Conservation (phyloP, 2,329 filamentous ascomycete genomes). For the Sclerotinia trifoliorum region DNA sequence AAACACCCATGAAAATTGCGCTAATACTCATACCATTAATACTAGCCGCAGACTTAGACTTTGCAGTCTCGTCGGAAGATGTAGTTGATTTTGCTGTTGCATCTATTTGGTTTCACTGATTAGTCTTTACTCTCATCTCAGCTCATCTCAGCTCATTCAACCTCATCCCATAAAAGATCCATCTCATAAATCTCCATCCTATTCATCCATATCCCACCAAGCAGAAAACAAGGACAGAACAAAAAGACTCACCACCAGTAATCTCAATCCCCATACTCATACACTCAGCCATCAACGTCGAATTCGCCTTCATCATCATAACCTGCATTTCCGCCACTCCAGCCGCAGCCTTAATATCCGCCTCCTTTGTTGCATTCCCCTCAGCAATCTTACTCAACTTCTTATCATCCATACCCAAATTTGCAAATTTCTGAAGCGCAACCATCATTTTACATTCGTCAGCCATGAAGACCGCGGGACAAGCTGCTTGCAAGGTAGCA, state of each 20-base stretch:
- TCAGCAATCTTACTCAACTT: constrained; percentile 40
- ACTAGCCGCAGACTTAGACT: neutral
- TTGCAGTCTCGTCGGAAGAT: neutral
- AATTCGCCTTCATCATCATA: constrained; percentile 40
- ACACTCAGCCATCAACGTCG: constrained; percentile 38
- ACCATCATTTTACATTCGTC: constrained; percentile 19
- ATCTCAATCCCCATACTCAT: constrained; percentile 7
- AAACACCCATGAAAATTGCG: neutral
- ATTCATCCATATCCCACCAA: neutral
- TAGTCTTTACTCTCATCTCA: neutral
- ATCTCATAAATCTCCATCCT: too few species aligned
- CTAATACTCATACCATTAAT: constrained; percentile 1
- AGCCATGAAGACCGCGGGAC: constrained; percentile 15
- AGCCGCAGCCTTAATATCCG: constrained; percentile 43
- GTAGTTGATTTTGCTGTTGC: constrained; percentile 1
- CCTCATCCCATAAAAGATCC: too few species aligned
- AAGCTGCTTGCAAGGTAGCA: constrained; percentile 29
- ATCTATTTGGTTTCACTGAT: neutral
- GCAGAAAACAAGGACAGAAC: neutral
- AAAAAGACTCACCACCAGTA: neutral
- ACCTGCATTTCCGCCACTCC: constrained; percentile 38
- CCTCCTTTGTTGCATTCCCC: constrained; percentile 43
- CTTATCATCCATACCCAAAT: constrained; percentile 42
- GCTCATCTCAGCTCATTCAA: neutral
- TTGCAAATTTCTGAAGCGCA: constrained; percentile 28